Percentiles rank a stretch among this genome's conserved stretches.
Conservation (phyloP, 345 rosid species). For the Salix caprea region DNA sequence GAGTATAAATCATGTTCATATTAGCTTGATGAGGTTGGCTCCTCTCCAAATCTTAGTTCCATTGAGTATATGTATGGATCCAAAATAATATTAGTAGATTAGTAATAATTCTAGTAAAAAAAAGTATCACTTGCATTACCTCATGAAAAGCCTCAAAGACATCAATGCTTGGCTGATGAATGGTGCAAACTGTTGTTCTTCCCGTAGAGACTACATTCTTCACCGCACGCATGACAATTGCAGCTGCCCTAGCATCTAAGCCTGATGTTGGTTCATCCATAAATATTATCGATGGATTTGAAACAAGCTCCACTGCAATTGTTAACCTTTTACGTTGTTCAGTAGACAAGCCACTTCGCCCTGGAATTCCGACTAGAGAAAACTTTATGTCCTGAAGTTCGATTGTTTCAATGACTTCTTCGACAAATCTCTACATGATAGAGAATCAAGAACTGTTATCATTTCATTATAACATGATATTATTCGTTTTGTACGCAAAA, state of each 20-base stretch:
- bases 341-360: constrained; percentile 54
- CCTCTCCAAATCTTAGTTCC: too few relatives aligned
- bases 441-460: too few relatives aligned
- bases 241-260: constrained; percentile 50
- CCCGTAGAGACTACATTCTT: constrained; percentile 21
- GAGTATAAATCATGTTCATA: too few relatives aligned
- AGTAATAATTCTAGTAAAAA: too few relatives aligned
- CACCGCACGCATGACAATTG: constrained; percentile 47
- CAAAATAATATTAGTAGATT: too few relatives aligned
- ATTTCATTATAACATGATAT: too few relatives aligned
- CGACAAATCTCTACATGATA: constrained; percentile 45
- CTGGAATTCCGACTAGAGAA: constrained; percentile 58
- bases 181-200: not conserved
- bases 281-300: constrained; percentile 49
- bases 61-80: too few relatives aligned
- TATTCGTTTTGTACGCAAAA: fast-evolving
- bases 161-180: not conserved
- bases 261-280: constrained; percentile 57
- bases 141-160: not conserved
- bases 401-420: constrained; percentile 63
- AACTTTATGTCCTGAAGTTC: constrained; percentile 67
- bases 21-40: too few relatives aligned
- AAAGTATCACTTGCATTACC: not conserved
- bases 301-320: constrained; percentile 49
- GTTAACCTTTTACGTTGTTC: constrained; percentile 76